These are phyloP conservation scores for Beauveria sp. DNA, from an alignment of 2,329 filamentous ascomycete species.

Conservation along the genomic window DNA sequence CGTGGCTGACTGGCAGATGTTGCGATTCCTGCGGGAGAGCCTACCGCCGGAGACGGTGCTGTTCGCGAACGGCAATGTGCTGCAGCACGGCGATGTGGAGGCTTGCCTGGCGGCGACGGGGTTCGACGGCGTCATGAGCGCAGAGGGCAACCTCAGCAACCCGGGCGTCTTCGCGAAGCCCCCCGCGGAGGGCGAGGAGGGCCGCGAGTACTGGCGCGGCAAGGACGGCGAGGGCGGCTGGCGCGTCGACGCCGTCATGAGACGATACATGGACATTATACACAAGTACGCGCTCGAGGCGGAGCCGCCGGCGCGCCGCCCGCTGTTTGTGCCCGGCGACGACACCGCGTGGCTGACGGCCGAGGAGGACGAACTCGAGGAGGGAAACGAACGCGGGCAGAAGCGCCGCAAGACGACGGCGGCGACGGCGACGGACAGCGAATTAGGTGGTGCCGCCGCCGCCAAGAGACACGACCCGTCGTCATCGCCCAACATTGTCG, in stretches of 20 bases:
- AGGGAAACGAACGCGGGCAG: slow-evolving; percentile 40
- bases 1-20: slow-evolving; percentile 81
- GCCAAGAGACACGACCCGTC: slow-evolving; percentile 25
- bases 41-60: slow-evolving; percentile 83
- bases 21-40: slow-evolving; percentile 74
- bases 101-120: slow-evolving; percentile 75
- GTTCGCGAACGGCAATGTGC: slow-evolving; percentile 92
- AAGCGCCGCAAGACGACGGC: slow-evolving; percentile 42
- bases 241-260: slow-evolving; percentile 77
- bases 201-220: slow-evolving; percentile 80
- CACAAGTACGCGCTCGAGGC: slow-evolving; percentile 66
- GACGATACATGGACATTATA: slow-evolving; percentile 86
- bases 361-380: slow-evolving; percentile 20
- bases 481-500: slow-evolving; percentile 56
- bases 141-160: slow-evolving; percentile 90
- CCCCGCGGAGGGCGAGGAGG: slow-evolving; percentile 56
- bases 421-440: slow-evolving; percentile 14
- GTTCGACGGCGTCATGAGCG: slow-evolving; percentile 90
- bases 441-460: too few relatives aligned
- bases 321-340: slow-evolving; percentile 64
- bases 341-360: slow-evolving; percentile 39
- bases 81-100: slow-evolving; percentile 71
- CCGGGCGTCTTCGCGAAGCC: slow-evolving; percentile 73
- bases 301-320: slow-evolving; percentile 58
- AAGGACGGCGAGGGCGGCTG: slow-evolving; percentile 74